Base-by-base conservation (phyloP, 2,329 filamentous ascomycete genomes). In the Lasiodiplodia sp. region DNA sequence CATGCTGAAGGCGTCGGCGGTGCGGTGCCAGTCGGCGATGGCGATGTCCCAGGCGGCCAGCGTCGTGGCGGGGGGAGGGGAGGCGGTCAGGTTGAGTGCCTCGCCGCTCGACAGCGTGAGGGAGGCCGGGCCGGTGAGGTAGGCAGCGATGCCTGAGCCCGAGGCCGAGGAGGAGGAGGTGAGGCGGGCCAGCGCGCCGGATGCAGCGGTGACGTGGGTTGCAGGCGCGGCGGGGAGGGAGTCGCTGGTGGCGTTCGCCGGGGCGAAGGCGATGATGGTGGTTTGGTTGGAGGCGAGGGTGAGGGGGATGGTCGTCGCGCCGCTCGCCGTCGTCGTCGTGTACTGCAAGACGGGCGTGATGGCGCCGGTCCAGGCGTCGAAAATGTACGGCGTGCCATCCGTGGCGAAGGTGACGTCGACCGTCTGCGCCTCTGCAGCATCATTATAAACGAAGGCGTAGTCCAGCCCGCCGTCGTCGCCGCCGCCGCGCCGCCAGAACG, bases 301-400 rank as follows among this genome's bases (percentile, higher is more conserved):
- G 16, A 84, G 68, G 2, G 76, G 75, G 16, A 83, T 77, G 0
- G 71, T 69, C n/a, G 74, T 72, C 3, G 3, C 4, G 4, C 3
- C 4, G 4, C 25, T 5, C 28, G 28, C 6, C 28, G 28, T 69
- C n/a, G 28, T 28, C 28, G 28, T 69, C n/a, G 74, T 72, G 68
- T 82, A 83, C 4, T 74, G 71, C 1, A 76, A 52, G 23, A 83
- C 69, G 0, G 77, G 77, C 4, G 68, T 76, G 31, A 74, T 66
- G 5, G 74, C 71, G 8, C 83, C 83, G 1, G 81, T 82, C 80
- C 82, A 85, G 4, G 81, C 79, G 71, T 85, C 75, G 64, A 79
- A 79, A 37, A 75, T 38, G 69, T 79, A 81, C 4, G 82, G 82
- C 6, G 68, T 70, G 21, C 67, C 71, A 14, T 53, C 56, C 11